These are phyloP conservation scores for Avicennia marina DNA, from an alignment of 257 asterid genomes.

Conservation along the genomic window DNA sequence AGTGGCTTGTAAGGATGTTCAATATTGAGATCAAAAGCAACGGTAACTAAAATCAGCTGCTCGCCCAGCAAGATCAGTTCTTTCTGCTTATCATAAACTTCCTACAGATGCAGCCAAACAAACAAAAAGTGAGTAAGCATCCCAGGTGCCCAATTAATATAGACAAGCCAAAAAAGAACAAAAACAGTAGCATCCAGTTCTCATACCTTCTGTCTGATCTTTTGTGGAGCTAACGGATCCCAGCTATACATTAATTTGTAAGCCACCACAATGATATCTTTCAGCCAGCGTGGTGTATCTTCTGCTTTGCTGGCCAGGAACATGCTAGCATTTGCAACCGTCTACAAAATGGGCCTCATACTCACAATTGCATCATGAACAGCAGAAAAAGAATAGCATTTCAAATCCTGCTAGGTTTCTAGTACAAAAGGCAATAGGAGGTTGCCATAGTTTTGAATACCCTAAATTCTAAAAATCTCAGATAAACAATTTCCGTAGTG, in stretches of 20 bases:
- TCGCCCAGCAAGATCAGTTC: constrained; percentile 40
- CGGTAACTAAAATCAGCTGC: constrained; percentile 44
- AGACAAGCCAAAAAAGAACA: neutral
- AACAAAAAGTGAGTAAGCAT: constrained; percentile 7
- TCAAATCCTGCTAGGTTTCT: constrained; percentile 8
- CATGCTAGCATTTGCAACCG: constrained; percentile 47
- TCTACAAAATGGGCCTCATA: constrained; percentile 35
- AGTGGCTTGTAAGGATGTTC: constrained; percentile 63
- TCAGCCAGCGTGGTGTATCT: constrained; percentile 60
- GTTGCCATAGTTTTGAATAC: constrained; percentile 5
- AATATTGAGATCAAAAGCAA: constrained; percentile 57
- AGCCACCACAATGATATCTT: constrained; percentile 37
- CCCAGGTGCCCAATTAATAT: neutral
- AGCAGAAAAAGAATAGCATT: constrained; percentile 8
- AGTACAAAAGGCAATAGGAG: constrained; percentile 1
- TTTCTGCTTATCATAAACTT: constrained; percentile 48
- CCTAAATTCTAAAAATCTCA: neutral
- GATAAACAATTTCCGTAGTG: neutral
- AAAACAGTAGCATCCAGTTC: constrained; percentile 2
- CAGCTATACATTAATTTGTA: constrained; percentile 43
- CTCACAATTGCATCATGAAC: constrained; percentile 17
- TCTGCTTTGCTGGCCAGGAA: constrained; percentile 59
- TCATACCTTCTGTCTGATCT: constrained; percentile 47
- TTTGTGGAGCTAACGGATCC: constrained; percentile 55
- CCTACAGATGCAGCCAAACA: constrained; percentile 28